These are phyloP conservation scores for Phytophthora foliorum DNA, from an alignment of 352 stramenopile genomes.

Conservation along the genomic window DNA sequence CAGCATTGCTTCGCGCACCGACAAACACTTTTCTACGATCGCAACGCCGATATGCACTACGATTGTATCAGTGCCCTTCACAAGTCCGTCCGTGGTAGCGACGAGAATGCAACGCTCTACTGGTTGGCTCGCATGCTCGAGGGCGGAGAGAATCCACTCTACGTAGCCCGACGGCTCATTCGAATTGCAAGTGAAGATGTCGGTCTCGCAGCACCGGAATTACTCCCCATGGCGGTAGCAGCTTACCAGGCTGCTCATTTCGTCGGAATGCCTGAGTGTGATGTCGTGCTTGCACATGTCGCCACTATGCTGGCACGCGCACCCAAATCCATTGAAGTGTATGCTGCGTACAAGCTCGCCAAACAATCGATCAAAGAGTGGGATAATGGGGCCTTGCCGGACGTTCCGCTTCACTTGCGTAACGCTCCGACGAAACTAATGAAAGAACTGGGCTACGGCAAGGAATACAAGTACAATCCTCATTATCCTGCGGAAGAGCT, in stretches of 20 bases:
- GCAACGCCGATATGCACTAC: constrained; percentile 90
- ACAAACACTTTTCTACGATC: constrained; percentile 86
- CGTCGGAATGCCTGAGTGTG: constrained; percentile 89
- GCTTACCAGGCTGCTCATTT: constrained; percentile 82
- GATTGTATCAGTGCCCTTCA: constrained; percentile 88
- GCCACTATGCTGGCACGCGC: constrained; percentile 83
- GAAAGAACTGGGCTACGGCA: constrained; percentile 78
- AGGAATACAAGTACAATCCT: constrained; percentile 90
- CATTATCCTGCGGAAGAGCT: constrained; percentile 71
- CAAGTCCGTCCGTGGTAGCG: constrained; percentile 87
- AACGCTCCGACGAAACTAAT: constrained; percentile 88
- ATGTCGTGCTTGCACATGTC: constrained; percentile 84
- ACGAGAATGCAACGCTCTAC: constrained; percentile 85
- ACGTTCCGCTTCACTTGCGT: constrained; percentile 84
- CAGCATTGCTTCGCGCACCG: constrained; percentile 76
- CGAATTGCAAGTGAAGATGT: constrained; percentile 90
- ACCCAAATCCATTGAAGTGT: constrained; percentile 87
- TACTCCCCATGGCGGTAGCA: constrained; percentile 73
- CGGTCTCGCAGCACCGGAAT: constrained; percentile 72
- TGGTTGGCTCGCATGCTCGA: constrained; percentile 91
- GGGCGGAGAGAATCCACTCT: constrained; percentile 87
- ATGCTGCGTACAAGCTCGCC: constrained; percentile 84
- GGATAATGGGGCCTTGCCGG: constrained; percentile 59
- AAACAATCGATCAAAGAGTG: constrained; percentile 72
- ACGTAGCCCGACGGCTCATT: constrained; percentile 82